These are phyloP conservation scores for Chytriomyces sp. DNA, from an alignment of 192 early-diverging fungal species.

Conservation along the genomic window DNA sequence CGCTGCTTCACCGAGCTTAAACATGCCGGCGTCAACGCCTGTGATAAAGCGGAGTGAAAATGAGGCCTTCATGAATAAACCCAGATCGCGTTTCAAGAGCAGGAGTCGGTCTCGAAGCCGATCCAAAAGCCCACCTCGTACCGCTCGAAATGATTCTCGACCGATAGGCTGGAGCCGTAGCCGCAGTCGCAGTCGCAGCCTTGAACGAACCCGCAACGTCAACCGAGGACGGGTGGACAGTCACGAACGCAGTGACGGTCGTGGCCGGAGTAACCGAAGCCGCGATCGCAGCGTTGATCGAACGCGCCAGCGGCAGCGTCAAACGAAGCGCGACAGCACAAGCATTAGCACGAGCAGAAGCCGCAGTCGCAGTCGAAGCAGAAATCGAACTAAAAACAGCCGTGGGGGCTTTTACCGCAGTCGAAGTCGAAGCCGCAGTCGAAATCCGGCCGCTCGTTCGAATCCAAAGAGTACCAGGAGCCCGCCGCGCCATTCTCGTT, in stretches of 20 bases:
- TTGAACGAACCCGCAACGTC: not conserved
- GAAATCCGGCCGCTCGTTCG: not conserved
- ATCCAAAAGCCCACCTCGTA: not conserved
- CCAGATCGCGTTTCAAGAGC: not conserved
- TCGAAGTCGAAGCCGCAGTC: conserved; percentile 4
- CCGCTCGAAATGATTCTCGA: not conserved
- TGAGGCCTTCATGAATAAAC: too few species aligned
- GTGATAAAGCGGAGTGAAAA: too few species aligned
- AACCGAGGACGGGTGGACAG: not conserved
- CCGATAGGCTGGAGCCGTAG: not conserved
- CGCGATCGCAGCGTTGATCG: not conserved
- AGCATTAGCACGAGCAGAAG: not conserved
- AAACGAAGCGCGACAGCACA: not conserved
- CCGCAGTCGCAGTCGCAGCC: conserved; percentile 28
- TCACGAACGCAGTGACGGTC: not conserved
- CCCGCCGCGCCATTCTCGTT: not conserved
- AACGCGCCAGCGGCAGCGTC: not conserved
- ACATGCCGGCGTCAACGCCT: too few species aligned
- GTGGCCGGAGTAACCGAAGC: not conserved
- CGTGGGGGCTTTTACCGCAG: not conserved
- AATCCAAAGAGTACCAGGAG: not conserved
- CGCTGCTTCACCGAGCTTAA: too few species aligned
- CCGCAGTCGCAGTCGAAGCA: conserved; percentile 13
- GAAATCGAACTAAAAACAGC: conserved; percentile 9
- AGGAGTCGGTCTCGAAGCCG: not conserved